These are phyloP conservation scores for Geotrichum klebahnii DNA, from an alignment of 1,139 yeast genomes.

Conservation along the genomic window DNA sequence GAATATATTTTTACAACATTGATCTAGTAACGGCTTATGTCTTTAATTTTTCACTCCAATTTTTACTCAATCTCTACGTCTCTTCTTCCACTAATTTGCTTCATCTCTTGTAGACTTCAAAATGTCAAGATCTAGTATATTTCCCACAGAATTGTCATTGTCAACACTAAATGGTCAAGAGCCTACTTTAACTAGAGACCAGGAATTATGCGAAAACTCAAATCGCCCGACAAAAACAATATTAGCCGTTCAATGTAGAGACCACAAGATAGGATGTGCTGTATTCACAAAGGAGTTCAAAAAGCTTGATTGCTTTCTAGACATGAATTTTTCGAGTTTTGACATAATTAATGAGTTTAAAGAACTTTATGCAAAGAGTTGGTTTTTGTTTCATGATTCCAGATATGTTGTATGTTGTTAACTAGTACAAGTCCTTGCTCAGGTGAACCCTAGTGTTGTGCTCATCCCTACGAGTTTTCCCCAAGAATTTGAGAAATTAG, in stretches of 20 bases:
- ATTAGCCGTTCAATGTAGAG: conserved; percentile 12
- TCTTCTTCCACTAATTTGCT: too few relatives aligned
- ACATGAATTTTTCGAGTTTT: conserved; percentile 7
- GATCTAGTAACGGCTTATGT: too few relatives aligned
- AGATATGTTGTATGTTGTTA: neutral
- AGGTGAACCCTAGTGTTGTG: conserved; percentile 11
- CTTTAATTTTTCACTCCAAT: too few relatives aligned
- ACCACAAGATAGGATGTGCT: conserved; percentile 17
- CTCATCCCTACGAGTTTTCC: conserved; percentile 17
- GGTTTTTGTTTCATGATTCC: neutral
- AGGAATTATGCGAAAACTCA: too few relatives aligned
- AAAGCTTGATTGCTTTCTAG: conserved; percentile 17
- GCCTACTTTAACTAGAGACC: too few relatives aligned
- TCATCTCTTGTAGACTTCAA: too few relatives aligned
- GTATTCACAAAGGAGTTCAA: conserved; percentile 7
- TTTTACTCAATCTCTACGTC: too few relatives aligned
- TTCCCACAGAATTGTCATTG: too few relatives aligned
- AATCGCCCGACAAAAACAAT: neutral
- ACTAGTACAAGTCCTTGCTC: conserved; percentile 11
- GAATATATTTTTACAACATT: too few relatives aligned
- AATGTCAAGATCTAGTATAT: too few relatives aligned
- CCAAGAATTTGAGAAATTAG: conserved; percentile 9
- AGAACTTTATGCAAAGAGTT: conserved; percentile 14
- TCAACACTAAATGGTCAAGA: too few relatives aligned
- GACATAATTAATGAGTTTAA: conserved; percentile 11